Conservation (phyloP, 176 grass and related monocot genomes). For the Raddia distichophylla region DNA sequence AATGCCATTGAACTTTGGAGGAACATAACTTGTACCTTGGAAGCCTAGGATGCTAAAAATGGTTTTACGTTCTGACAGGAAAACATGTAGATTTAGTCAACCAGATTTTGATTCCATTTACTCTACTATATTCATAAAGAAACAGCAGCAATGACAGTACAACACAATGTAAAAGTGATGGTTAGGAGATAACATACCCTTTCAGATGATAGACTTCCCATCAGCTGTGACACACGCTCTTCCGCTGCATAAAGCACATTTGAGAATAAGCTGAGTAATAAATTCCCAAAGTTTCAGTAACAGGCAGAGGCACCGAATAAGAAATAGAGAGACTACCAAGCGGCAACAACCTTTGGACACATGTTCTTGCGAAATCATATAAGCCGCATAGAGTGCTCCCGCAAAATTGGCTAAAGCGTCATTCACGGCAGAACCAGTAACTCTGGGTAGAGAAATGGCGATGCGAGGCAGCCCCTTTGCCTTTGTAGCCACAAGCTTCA, state of each 20-base stretch:
- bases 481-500: slow-evolving; percentile 69
- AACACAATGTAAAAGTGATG: background rate
- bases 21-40: background rate
- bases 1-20: background rate
- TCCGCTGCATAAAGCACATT: slow-evolving; percentile 53
- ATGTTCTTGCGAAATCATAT: slow-evolving; percentile 48
- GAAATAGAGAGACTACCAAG: background rate
- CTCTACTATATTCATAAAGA: background rate
- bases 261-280: slow-evolving; percentile 12
- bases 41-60: background rate
- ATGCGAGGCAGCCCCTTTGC: slow-evolving; percentile 90
- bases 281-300: background rate
- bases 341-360: slow-evolving; percentile 55
- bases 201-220: slow-evolving; percentile 68
- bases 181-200: slow-evolving; percentile 54
- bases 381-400: slow-evolving; percentile 59
- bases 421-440: slow-evolving; percentile 41
- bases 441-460: slow-evolving; percentile 57
- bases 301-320: background rate
- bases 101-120: background rate
- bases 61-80: background rate
- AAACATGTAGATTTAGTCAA: background rate
- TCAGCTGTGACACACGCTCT: slow-evolving; percentile 55
- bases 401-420: slow-evolving; percentile 68
- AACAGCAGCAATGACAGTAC: background rate